These are phyloP conservation scores for Clathrospora elynae DNA, from an alignment of 2,329 filamentous ascomycete species.

Conservation along the genomic window DNA sequence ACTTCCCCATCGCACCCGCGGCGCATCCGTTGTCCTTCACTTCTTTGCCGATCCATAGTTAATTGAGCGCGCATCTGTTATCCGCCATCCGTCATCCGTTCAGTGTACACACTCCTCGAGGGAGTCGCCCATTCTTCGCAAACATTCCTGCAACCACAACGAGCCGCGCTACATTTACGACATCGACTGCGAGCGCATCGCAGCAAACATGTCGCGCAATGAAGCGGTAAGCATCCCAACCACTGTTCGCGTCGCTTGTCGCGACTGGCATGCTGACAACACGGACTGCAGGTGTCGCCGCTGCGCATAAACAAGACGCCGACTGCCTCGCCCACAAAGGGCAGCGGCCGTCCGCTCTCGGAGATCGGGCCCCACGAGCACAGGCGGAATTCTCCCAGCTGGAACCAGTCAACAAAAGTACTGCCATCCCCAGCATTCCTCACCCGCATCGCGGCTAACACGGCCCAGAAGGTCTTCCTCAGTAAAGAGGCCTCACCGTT, in stretches of 20 bases:
- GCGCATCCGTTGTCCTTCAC: conserved; percentile 36
- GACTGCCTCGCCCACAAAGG: conserved; percentile 68
- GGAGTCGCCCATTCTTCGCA: conserved; percentile 42
- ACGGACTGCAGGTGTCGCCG: conserved; percentile 67
- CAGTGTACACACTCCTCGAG: conserved; percentile 33
- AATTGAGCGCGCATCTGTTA: conserved; percentile 22
- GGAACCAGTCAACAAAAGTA: conserved; percentile 77
- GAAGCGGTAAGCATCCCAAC: conserved; percentile 45
- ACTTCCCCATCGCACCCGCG: conserved; percentile 36
- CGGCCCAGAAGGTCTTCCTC: conserved; percentile 66
- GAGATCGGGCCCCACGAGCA: conserved; percentile 87
- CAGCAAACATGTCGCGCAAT: conserved; percentile 47
- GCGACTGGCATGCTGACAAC: conserved; percentile 14
- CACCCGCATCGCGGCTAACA: conserved; percentile 28
- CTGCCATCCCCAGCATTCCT: conserved; percentile 14
- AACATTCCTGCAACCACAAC: conserved; percentile 33
- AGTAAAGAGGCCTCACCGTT: conserved; percentile 80
- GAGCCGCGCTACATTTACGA: conserved; percentile 32
- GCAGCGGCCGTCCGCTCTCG: conserved; percentile 69
- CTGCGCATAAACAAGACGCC: conserved; percentile 76
- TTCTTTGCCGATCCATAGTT: conserved; percentile 27
- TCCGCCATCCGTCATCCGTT: too few species aligned
- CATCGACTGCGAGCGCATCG: conserved; percentile 14
- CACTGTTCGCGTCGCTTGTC: neutral
- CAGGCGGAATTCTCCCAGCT: conserved; percentile 90